phyloP scores from a whole-genome alignment of 2,329 filamentous ascomycete species.

The Alternaria arborescens region DNA sequence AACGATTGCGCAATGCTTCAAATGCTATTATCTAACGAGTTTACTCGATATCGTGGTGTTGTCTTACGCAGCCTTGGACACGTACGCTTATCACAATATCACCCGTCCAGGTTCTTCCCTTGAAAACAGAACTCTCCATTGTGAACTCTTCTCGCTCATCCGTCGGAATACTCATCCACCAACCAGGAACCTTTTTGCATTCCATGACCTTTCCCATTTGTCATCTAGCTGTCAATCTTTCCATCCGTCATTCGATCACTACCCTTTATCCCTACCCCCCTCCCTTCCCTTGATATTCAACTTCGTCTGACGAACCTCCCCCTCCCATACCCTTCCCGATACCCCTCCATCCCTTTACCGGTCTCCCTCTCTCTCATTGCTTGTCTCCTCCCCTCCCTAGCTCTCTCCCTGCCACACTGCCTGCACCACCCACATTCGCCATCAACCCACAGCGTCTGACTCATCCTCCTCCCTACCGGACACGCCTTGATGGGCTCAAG shows the following conservation, averaged over 20 bases:
- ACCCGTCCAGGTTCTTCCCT: background rate
- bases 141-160: background rate
- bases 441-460: conserved; percentile 7
- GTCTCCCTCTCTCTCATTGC: background rate
- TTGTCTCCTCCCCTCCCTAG: background rate
- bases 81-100: background rate
- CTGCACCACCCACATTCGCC: conserved; percentile 34
- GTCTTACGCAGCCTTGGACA: background rate
- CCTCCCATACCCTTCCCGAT: background rate
- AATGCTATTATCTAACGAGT: background rate
- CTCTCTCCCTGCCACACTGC: conserved; percentile 18
- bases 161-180: background rate
- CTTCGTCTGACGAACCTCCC: background rate
- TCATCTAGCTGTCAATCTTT: too few relatives aligned
- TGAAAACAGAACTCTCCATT: background rate
- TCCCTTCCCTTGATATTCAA: background rate
- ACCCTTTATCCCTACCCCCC: too few relatives aligned
- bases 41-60: background rate
- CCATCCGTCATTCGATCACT: too few relatives aligned
- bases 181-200: too few relatives aligned
- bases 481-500: conserved; percentile 23
- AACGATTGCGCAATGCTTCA: background rate
- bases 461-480: conserved; percentile 22
- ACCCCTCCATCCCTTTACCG: background rate
- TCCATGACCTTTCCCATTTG: too few relatives aligned